phyloP scores from a whole-genome alignment of 306 rosid species.

The Quercus engelmannii region DNA sequence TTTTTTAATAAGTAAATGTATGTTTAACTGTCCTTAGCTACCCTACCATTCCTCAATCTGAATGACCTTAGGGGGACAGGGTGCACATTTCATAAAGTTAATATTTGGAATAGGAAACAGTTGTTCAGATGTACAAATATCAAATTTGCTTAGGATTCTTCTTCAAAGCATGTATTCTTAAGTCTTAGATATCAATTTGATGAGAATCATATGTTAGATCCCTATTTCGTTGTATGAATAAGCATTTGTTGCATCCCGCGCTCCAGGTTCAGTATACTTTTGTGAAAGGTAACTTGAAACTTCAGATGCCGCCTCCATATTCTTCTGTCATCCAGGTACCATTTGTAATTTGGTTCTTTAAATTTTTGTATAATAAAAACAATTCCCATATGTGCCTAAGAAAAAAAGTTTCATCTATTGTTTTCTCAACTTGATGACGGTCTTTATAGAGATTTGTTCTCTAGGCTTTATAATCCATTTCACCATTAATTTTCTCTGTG shows the following conservation, averaged over 20 bases:
- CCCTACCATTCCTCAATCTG: not conserved
- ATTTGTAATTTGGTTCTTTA: not conserved
- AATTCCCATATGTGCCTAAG: no score
- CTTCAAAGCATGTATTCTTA: not conserved
- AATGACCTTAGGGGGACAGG: not conserved
- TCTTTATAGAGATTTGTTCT: not conserved
- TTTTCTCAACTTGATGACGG: not conserved
- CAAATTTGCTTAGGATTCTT: not conserved
- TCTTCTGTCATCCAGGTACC: slow-evolving; percentile 86
- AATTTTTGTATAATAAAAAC: not conserved
- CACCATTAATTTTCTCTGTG: not conserved
- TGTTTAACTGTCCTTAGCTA: not conserved
- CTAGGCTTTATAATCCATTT: not conserved
- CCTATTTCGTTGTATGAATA: not conserved
- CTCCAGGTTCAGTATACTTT: slow-evolving; percentile 78
- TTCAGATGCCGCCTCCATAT: slow-evolving; percentile 77
- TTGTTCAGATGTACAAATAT: not conserved
- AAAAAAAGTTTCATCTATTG: not conserved
- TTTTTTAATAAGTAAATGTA: no score
- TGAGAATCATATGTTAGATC: not conserved
- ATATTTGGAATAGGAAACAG: not conserved
- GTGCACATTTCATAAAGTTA: not conserved
- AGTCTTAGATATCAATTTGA: not conserved
- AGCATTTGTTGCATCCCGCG: not conserved
- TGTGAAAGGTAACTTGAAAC: slow-evolving; percentile 62